phyloP scores from a whole-genome alignment of 805 yeast genomes.

The Isabelozyma gotoi region DNA sequence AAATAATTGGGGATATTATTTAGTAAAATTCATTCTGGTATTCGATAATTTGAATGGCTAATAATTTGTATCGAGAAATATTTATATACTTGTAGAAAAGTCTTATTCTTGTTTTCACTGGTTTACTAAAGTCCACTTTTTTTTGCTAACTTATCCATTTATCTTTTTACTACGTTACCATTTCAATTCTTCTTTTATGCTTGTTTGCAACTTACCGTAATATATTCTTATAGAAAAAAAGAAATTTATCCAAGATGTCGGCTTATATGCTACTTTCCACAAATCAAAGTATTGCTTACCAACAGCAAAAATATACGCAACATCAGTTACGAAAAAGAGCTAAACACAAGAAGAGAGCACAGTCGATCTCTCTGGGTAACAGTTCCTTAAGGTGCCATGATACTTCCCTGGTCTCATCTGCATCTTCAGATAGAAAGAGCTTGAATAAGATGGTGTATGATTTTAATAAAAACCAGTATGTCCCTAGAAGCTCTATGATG shows the following conservation, averaged over 20 bases:
- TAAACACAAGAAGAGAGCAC: not conserved
- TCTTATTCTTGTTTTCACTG: no score
- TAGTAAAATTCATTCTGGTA: no score
- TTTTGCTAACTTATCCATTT: no score
- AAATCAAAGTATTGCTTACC: not conserved
- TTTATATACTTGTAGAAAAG: no score
- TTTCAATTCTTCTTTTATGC: no score
- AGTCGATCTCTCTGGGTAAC: not conserved
- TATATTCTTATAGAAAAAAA: no score
- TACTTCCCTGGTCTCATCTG: conserved; percentile 3
- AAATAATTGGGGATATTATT: no score
- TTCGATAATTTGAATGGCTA: no score
- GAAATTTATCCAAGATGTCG: conserved; percentile 1
- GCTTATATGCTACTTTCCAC: conserved; percentile 5
- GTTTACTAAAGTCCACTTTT: no score
- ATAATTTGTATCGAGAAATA: no score
- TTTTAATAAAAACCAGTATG: conserved; percentile 7
- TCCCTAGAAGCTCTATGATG: conserved; percentile 4
- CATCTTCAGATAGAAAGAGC: not conserved
- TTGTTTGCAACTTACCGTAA: no score
- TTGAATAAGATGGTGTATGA: conserved; percentile 12
- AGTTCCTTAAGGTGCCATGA: not conserved
- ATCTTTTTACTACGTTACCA: no score
- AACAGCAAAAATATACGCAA: not conserved
- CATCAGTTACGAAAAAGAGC: not conserved